Conservation (phyloP, 192 early-diverging fungal species). For the Haplosporangium gracile region DNA sequence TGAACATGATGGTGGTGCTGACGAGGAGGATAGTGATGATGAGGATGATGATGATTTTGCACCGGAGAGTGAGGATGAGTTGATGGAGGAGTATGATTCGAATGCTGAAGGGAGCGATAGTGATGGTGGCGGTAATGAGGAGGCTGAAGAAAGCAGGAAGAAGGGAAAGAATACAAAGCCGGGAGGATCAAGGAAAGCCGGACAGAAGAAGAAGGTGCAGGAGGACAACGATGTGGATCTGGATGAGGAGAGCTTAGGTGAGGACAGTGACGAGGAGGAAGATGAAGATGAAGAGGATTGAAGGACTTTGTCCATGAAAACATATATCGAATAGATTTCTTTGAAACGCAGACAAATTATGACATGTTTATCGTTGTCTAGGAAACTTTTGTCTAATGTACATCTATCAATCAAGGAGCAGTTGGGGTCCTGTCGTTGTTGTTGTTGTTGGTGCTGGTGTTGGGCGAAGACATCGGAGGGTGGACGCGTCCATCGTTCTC, state of each 20-base stretch:
- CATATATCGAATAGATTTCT: background rate
- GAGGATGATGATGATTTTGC: slow-evolving; percentile 54
- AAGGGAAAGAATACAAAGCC: background rate
- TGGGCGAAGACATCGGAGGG: background rate
- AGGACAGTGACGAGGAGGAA: slow-evolving; percentile 20
- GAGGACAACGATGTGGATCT: background rate
- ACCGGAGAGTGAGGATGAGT: slow-evolving; percentile 46
- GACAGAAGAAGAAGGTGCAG: slow-evolving; percentile 3
- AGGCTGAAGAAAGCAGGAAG: background rate
- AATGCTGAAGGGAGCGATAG: slow-evolving; percentile 23
- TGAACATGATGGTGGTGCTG: background rate
- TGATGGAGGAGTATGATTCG: slow-evolving; percentile 55
- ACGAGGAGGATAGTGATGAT: slow-evolving; percentile 34
- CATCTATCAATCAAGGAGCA: background rate
- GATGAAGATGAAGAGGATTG: slow-evolving; percentile 21
- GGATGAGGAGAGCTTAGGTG: slow-evolving; percentile 25
- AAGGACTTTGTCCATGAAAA: background rate
- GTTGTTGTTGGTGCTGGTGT: background rate
- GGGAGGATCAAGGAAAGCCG: background rate
- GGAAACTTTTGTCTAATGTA: background rate
- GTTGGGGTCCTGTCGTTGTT: background rate
- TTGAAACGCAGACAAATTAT: too few relatives aligned
- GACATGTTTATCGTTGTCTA: too few relatives aligned
- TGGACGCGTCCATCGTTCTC: background rate
- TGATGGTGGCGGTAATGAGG: slow-evolving; percentile 8